These are phyloP conservation scores for Chamaecrista fasciculata DNA, from an alignment of 306 rosid genomes.

Conservation along the genomic window DNA sequence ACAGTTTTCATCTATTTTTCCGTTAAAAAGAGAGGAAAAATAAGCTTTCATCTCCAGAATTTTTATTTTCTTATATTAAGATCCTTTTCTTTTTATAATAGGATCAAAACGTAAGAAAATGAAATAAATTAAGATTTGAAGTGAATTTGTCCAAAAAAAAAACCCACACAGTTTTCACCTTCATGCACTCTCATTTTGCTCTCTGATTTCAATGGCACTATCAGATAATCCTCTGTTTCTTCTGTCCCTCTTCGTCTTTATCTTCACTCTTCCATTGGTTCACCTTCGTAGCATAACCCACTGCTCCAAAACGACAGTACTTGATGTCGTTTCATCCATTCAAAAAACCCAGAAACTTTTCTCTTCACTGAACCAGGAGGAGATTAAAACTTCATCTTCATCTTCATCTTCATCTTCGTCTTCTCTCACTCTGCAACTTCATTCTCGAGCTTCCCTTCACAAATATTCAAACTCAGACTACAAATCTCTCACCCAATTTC, in stretches of 20 bases:
- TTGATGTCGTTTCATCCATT: conserved; percentile 54
- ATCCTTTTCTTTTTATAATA: too few relatives aligned
- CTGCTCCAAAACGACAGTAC: conserved; percentile 36
- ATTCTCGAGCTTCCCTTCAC: conserved; percentile 54
- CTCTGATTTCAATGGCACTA: conserved; percentile 19
- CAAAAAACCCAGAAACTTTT: conserved; percentile 13
- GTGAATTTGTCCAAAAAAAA: too few relatives aligned
- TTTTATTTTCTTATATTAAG: too few relatives aligned
- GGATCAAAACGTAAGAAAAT: too few relatives aligned
- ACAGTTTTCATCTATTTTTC: too few relatives aligned
- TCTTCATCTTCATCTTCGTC: not conserved
- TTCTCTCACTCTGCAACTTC: conserved; percentile 36
- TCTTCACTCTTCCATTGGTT: not conserved
- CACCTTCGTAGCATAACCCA: conserved; percentile 32
- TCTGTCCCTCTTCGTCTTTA: conserved; percentile 4
- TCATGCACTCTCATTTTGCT: not conserved
- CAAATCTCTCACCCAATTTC: conserved; percentile 48
- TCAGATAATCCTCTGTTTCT: conserved; percentile 2
- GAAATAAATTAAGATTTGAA: too few relatives aligned
- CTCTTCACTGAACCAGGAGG: conserved; percentile 23
- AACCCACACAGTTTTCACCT: too few relatives aligned
- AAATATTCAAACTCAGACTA: conserved; percentile 42
- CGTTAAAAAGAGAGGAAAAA: too few relatives aligned
- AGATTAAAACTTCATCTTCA: too few relatives aligned
- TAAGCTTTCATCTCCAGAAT: too few relatives aligned